These are phyloP conservation scores for Sporisorium graminicola DNA, from an alignment of 1,284 basidiomycete genomes.

Conservation along the genomic window DNA sequence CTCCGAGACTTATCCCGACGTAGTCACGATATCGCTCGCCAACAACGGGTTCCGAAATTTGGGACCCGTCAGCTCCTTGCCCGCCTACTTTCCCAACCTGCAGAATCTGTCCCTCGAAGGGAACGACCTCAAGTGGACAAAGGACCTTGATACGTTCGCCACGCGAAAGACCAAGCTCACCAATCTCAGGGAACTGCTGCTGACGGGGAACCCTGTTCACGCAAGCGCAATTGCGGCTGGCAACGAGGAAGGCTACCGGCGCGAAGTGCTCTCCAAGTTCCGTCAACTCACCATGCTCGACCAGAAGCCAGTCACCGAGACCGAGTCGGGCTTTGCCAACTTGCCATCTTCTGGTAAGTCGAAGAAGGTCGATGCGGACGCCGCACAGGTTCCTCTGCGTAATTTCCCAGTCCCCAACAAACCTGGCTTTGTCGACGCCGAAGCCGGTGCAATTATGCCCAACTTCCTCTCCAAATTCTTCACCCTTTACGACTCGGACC, in stretches of 20 bases:
- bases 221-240: constrained; percentile 77
- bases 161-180: constrained; percentile 44
- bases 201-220: constrained; percentile 83
- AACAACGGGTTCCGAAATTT: constrained; percentile 57
- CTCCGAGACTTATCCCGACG: constrained; percentile 80
- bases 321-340: constrained; percentile 78
- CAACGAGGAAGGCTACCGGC: constrained; percentile 74
- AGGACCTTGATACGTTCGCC: constrained; percentile 59
- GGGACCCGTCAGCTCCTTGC: constrained; percentile 49
- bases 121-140: constrained; percentile 68
- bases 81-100: constrained; percentile 73
- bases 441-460: constrained; percentile 75
- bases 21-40: constrained; percentile 58
- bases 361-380: constrained; percentile 54
- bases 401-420: constrained; percentile 80
- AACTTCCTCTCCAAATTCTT: constrained; percentile 84
- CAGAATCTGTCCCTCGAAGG: constrained; percentile 81
- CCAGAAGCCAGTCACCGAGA: constrained; percentile 78
- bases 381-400: constrained; percentile 66
- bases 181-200: constrained; percentile 76
- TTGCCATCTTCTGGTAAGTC: constrained; percentile 73
- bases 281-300: constrained; percentile 70
- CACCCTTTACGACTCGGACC: constrained; percentile 82
- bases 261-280: constrained; percentile 53
- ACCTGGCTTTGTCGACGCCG: constrained; percentile 81